Percentiles rank a stretch among this genome's conserved stretches.
These are phyloP conservation scores for Oidium heveae DNA, from an alignment of 2,329 filamentous ascomycete species.

Conservation along the genomic window DNA sequence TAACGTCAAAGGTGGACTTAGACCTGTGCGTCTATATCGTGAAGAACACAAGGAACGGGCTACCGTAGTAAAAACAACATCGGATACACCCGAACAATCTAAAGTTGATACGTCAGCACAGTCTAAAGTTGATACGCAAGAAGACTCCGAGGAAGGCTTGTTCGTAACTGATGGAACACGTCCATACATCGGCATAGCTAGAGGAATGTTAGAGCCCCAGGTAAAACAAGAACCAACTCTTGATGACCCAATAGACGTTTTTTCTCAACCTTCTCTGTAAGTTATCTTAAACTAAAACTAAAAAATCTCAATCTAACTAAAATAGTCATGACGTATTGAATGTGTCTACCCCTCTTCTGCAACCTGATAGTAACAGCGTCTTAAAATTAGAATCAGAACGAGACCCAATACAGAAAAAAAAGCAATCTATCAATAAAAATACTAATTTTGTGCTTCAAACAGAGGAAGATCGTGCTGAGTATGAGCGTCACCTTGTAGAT, in stretches of 20 bases:
- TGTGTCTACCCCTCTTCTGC: too few species aligned
- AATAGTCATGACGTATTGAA: too few species aligned
- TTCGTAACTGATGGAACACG: constrained; percentile 4
- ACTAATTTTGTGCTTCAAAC: constrained; percentile 22
- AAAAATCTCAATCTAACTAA: too few species aligned
- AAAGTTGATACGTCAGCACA: constrained; percentile 1
- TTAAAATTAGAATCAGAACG: constrained; percentile 1
- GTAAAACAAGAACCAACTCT: too few species aligned
- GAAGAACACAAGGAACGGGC: constrained; percentile 12
- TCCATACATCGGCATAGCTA: neutral
- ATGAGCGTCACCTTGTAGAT: constrained; percentile 21
- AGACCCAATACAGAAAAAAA: constrained; percentile 2
- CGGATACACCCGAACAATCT: too few species aligned
- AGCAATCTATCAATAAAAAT: constrained; percentile 4
- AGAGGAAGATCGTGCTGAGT: constrained; percentile 25
- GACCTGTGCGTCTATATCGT: constrained; percentile 11
- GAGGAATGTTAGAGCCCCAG: too few species aligned
- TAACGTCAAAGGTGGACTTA: constrained; percentile 4
- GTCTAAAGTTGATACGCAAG: neutral
- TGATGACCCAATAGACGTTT: too few species aligned
- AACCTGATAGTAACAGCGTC: too few species aligned
- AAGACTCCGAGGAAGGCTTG: constrained; percentile 4
- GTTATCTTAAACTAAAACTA: too few species aligned
- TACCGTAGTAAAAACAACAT: constrained; percentile 10
- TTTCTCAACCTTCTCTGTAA: too few species aligned